Conservation (phyloP, 2,329 filamentous ascomycete genomes). For the Fusarium temperatum region DNA sequence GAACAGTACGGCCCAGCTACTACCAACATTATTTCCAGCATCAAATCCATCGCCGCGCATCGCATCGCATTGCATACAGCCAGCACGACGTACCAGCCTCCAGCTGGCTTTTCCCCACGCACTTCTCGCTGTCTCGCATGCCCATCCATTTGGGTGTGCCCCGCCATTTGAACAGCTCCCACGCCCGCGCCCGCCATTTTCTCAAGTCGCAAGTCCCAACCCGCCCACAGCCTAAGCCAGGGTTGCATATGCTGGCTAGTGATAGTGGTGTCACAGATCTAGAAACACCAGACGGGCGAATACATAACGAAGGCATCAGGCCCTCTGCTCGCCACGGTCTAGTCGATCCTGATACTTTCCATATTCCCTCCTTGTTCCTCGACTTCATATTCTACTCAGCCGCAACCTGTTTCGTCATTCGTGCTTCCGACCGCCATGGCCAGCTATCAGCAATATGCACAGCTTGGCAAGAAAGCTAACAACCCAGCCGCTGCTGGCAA, state of each 20-base stretch:
- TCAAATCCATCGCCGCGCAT: neutral
- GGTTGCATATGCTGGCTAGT: slow-evolving; percentile 30
- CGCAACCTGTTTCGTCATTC: slow-evolving; percentile 1
- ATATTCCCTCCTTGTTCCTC: neutral
- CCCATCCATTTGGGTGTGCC: slow-evolving; percentile 5
- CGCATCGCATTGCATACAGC: neutral
- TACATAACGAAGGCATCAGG: slow-evolving; percentile 30
- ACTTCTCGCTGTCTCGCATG: neutral
- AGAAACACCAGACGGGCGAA: slow-evolving; percentile 11
- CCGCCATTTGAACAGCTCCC: slow-evolving; percentile 16
- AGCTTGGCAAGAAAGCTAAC: slow-evolving; percentile 38
- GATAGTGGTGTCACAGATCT: slow-evolving; percentile 30
- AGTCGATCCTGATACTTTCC: neutral
- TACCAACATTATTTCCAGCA: neutral
- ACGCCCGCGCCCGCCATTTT: slow-evolving; percentile 14
- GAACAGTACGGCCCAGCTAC: neutral
- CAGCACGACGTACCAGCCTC: slow-evolving; percentile 9
- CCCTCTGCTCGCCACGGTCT: neutral
- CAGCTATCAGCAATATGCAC: slow-evolving; percentile 43
- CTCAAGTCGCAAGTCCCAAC: neutral
- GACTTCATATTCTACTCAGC: neutral
- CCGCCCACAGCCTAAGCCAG: slow-evolving; percentile 12
- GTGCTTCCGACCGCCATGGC: slow-evolving; percentile 33
- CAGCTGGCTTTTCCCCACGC: slow-evolving; percentile 7
- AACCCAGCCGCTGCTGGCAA: slow-evolving; percentile 36